Base-by-base conservation (phyloP, 805 yeast genomes). In the Spathaspora boniae region DNA sequence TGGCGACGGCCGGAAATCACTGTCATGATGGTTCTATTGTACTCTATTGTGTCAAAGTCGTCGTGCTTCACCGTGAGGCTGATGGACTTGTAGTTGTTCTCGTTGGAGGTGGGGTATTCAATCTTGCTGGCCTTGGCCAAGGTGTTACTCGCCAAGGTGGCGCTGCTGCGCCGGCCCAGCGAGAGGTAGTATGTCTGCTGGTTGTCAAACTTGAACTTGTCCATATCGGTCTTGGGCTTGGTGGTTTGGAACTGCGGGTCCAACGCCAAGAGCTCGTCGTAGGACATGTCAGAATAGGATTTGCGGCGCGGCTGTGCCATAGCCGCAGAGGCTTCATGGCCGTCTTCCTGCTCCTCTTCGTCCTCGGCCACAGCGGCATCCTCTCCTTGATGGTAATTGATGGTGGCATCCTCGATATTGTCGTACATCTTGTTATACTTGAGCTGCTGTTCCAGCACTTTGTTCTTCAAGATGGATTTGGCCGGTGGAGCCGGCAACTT, bases 241-340 rank as follows among this genome's bases (percentile, higher is more conserved):
- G 67, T 53, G 6, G 48, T 48, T n/a, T 38, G 40, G 49, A 62
- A 76, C 45, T 76, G 80, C 2, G 74, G 69, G 51, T 76, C 82
- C 41, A 76, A 55, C 9, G 73, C 76, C 54, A 74, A 50, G 38
- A 76, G 57, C 50, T 76, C 80, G 38, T 72, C 76, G 48, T 71
- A 65, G 11, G 78, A 62, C 78, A 76, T 69, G 11, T 63, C 75
- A 22, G 70, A 62, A 44, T 70, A 68, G 30, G 74, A 67, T 44
- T 74, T 71, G 36, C 74, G 54, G 18, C 73, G 43, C 16, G 47
- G 48, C 41, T 34, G 26, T 14, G 29, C 19, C 20, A 40, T 12
- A 12, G 26, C 3, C 14, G 8, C 5, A 6, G 29, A 16, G 21
- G 14, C n/a, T 18, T 31, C 32, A 7, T 16, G 19, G n/a, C 38